Conservation (phyloP, 2,329 filamentous ascomycete genomes). For the Scedosporium aurantiacum region DNA sequence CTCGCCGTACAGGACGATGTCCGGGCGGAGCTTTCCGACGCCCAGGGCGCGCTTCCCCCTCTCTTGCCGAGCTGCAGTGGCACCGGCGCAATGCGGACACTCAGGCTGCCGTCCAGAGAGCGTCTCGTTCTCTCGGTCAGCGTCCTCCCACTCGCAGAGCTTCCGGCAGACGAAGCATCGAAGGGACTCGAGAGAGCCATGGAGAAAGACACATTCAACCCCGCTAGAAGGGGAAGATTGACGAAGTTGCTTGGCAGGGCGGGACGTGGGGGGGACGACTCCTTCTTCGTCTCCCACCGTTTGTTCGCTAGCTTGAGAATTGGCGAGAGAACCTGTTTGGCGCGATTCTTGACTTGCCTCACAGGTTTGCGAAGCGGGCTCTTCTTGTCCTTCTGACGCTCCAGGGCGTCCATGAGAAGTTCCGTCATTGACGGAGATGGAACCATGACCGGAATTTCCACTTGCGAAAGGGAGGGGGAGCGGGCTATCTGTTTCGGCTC, state of each 20-base stretch:
- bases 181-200: slow-evolving; percentile 55
- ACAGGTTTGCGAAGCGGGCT: too few relatives aligned
- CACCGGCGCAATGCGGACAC: slow-evolving; percentile 53
- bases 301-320: not conserved
- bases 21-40: slow-evolving; percentile 56
- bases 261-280: not conserved
- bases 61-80: slow-evolving; percentile 51
- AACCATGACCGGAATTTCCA: too few relatives aligned
- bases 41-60: slow-evolving; percentile 56
- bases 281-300: not conserved
- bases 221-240: slow-evolving; percentile 21
- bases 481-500: too few relatives aligned
- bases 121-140: slow-evolving; percentile 41
- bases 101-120: slow-evolving; percentile 54
- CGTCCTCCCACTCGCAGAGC: slow-evolving; percentile 48
- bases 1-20: slow-evolving; percentile 66
- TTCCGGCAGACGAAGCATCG: slow-evolving; percentile 53
- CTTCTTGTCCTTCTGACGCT: too few relatives aligned
- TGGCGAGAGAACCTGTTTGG: not conserved
- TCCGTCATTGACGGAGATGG: too few relatives aligned
- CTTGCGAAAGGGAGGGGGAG: too few relatives aligned
- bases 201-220: slow-evolving; percentile 58
- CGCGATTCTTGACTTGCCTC: not conserved
- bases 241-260: not conserved
- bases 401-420: too few relatives aligned